These are phyloP conservation scores for Penicillium ucsense DNA, from an alignment of 495 filamentous ascomycete genomes.

Conservation along the genomic window DNA sequence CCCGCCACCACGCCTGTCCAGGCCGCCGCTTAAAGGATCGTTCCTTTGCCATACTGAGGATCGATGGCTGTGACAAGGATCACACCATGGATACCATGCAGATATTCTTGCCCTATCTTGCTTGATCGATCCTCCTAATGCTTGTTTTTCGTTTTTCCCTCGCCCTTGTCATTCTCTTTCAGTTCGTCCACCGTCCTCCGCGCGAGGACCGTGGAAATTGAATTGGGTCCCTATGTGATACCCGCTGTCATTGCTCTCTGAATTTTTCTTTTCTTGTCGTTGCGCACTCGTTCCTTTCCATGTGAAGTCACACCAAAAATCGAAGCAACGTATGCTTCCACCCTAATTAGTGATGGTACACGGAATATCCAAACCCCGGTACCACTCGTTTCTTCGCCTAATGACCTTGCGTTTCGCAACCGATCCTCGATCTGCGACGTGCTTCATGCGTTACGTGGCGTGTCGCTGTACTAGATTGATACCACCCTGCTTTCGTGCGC, in stretches of 20 bases:
- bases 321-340: no score
- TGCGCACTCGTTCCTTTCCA: no score
- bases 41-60: no score
- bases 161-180: slow-evolving; percentile 15
- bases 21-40: slow-evolving; percentile 37
- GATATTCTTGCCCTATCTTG: neutral
- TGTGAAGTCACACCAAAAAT: no score
- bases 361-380: no score
- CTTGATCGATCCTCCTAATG: neutral
- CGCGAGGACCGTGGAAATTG: slow-evolving; percentile 1
- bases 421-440: slow-evolving; percentile 23
- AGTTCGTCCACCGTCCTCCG: neutral
- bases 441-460: slow-evolving; percentile 29
- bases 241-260: slow-evolving; percentile 28
- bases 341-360: no score
- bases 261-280: slow-evolving; percentile 1
- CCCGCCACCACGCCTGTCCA: slow-evolving; percentile 35
- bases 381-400: slow-evolving; percentile 24
- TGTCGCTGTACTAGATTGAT: slow-evolving; percentile 43
- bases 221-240: slow-evolving; percentile 22
- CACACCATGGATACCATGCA: no score
- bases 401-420: slow-evolving; percentile 31
- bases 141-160: slow-evolving; percentile 17
- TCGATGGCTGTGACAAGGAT: no score
- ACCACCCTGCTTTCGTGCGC: slow-evolving; percentile 31